Evolutionary conservation across 257 asterid genomes (phyloP).

Genomic region (Mentha longifolia): DNA sequence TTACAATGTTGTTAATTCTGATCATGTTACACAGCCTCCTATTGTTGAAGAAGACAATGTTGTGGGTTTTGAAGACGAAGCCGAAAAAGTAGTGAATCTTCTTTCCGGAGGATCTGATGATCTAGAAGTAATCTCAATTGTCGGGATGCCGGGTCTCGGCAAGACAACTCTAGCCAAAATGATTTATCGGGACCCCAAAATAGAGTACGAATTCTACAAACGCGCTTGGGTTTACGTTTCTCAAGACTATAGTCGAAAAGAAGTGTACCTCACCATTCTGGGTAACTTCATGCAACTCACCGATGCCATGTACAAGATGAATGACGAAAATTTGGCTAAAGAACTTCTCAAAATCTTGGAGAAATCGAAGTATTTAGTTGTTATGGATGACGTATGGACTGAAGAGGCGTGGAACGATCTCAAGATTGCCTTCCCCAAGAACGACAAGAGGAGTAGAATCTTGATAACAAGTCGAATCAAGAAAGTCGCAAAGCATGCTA

Average conservation of each 20-base stretch:
- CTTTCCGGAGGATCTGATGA: conserved; percentile 42
- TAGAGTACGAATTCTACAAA: conserved; percentile 47
- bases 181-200: conserved; percentile 47
- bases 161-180: conserved; percentile 69
- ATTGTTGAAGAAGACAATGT: conserved; percentile 59
- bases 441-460: conserved; percentile 47
- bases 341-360: conserved; percentile 43
- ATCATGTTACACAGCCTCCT: conserved; percentile 43
- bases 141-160: conserved; percentile 65
- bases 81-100: conserved; percentile 41
- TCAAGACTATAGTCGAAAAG: conserved; percentile 51
- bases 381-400: conserved; percentile 67
- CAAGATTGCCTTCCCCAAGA: conserved; percentile 51
- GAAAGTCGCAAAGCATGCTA: conserved; percentile 50
- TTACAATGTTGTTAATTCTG: conserved; percentile 12
- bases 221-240: conserved; percentile 62
- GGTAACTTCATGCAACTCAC: conserved; percentile 32
- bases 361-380: conserved; percentile 51
- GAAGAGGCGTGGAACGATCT: conserved; percentile 56
- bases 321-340: conserved; percentile 40
- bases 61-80: conserved; percentile 59
- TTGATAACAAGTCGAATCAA: conserved; percentile 50
- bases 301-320: conserved; percentile 45
- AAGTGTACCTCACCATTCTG: conserved; percentile 54
- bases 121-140: conserved; percentile 48